Conservation (phyloP, 2,329 filamentous ascomycete species). For the Aspergillus amoenus region DNA sequence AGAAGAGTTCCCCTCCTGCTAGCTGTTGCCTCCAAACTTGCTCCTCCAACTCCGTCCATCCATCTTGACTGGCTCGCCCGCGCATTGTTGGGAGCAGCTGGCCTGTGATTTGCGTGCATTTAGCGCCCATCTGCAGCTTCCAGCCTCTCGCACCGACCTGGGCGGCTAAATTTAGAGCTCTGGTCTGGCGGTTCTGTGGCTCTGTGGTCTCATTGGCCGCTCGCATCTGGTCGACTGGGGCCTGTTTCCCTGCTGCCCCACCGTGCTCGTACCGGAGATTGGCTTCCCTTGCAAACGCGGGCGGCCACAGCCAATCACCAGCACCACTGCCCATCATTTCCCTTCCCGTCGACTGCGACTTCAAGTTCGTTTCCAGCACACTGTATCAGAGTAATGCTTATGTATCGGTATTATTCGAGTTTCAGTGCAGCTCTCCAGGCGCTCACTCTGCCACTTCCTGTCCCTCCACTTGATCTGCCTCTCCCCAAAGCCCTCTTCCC, state of each 20-base stretch:
- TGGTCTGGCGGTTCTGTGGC: constrained; percentile 17
- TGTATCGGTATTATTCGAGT: constrained; percentile 10
- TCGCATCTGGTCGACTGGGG: constrained; percentile 15
- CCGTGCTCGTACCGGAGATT: constrained; percentile 8
- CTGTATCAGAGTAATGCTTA: constrained; percentile 10
- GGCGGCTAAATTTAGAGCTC: constrained; percentile 42
- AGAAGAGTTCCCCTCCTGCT: no score
- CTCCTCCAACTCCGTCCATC: constrained; percentile 4
- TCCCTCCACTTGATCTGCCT: constrained; percentile 10
- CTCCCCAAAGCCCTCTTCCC: neutral
- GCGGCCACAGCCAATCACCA: constrained; percentile 19
- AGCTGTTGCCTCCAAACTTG: neutral
- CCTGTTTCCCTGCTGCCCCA: constrained; percentile 6
- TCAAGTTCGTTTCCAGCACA: constrained; percentile 1
- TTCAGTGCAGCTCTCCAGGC: constrained; percentile 4
- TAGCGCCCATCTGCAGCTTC: constrained; percentile 34
- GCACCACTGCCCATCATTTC: constrained; percentile 6
- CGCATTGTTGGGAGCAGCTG: neutral
- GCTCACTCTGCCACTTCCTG: constrained; percentile 12
- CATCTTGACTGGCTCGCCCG: neutral
- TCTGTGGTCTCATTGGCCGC: constrained; percentile 20
- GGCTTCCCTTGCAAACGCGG: constrained; percentile 19
- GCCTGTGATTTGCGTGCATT: constrained; percentile 32
- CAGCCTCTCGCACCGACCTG: constrained; percentile 23
- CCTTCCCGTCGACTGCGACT: constrained; percentile 17